phyloP scores from a whole-genome alignment of 2,329 filamentous ascomycete species.

The Penicillium sp. region DNA sequence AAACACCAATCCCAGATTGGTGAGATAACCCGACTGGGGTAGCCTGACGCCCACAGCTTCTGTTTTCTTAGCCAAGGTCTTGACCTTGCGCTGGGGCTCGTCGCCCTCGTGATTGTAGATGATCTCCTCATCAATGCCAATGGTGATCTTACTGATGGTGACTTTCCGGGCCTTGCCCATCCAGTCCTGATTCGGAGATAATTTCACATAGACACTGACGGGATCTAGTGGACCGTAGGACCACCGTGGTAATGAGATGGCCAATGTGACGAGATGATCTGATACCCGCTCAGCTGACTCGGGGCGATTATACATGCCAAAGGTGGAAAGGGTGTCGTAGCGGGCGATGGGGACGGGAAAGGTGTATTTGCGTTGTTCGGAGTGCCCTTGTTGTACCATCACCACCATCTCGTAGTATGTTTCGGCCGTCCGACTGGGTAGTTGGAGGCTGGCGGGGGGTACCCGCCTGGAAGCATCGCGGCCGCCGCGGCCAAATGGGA shows the following conservation, averaged over 20 bases:
- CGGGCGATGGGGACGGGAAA: conserved; percentile 90
- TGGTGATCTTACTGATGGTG: conserved; percentile 90
- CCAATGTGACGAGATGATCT: conserved; percentile 89
- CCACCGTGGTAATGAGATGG: conserved; percentile 91
- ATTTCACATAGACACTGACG: conserved; percentile 92
- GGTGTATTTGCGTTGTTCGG: conserved; percentile 84
- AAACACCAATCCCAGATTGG: conserved; percentile 88
- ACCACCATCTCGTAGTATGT: conserved; percentile 97
- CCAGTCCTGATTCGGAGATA: conserved; percentile 92
- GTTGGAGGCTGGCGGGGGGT: conserved; percentile 87
- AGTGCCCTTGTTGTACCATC: conserved; percentile 87
- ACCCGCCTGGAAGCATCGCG: conserved; percentile 89
- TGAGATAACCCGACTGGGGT: conserved; percentile 89
- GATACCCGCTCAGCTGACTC: conserved; percentile 84
- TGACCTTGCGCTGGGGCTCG: conserved; percentile 88
- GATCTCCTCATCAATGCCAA: conserved; percentile 95
- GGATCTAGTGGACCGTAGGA: conserved; percentile 95
- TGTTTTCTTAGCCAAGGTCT: conserved; percentile 82
- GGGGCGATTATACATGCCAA: conserved; percentile 98
- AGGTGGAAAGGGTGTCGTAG: conserved; percentile 96
- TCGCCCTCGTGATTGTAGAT: conserved; percentile 99
- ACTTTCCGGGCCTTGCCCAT: conserved; percentile 87
- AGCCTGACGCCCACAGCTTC: conserved; percentile 82
- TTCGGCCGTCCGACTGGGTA: conserved; percentile 92
- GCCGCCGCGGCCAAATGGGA: conserved; percentile 89